Percentiles rank a stretch among this genome's conserved stretches.
phyloP scores from a whole-genome alignment of 371 early-diverging fungal genomes.

The Circinella minor region DNA sequence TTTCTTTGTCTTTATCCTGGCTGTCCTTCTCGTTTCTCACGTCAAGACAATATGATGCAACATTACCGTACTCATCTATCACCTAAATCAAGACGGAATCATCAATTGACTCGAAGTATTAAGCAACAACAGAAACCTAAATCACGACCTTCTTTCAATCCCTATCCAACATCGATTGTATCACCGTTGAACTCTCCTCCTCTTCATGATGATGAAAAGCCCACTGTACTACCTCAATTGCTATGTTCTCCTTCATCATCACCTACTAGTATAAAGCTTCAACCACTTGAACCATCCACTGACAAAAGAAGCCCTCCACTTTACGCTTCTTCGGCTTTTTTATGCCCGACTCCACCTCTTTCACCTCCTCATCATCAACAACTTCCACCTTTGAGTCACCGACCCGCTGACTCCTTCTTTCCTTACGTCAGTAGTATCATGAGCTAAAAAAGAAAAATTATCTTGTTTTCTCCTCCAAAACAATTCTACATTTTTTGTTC shows the following conservation, averaged over 20 bases:
- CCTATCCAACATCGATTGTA: not conserved
- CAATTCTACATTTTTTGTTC: not conserved
- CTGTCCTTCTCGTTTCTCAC: conserved; percentile 81
- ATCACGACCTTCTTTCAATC: conserved; percentile 1
- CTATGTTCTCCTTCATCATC: conserved; percentile 12
- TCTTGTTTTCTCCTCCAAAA: conserved; percentile 1
- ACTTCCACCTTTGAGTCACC: conserved; percentile 12
- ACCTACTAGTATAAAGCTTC: conserved; percentile 17
- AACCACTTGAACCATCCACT: conserved; percentile 23
- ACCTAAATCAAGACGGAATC: conserved; percentile 56
- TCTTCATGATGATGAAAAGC: not conserved
- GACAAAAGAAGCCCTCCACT: not conserved
- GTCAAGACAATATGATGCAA: conserved; percentile 91
- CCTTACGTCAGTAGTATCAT: conserved; percentile 8
- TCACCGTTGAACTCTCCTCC: conserved; percentile 13
- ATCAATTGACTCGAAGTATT: conserved; percentile 15
- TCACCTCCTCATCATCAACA: conserved; percentile 9
- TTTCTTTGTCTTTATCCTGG: conserved; percentile 77
- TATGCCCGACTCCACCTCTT: conserved; percentile 20
- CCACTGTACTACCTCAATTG: conserved; percentile 14
- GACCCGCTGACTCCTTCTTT: conserved; percentile 7
- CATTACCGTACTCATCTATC: conserved; percentile 81
- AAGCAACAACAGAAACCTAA: conserved; percentile 13
- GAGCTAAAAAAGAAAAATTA: not conserved
- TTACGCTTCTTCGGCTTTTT: conserved; percentile 16